Evolutionary conservation across 2,329 filamentous ascomycete species (phyloP).

Genomic region (Trichoderma breve): DNA sequence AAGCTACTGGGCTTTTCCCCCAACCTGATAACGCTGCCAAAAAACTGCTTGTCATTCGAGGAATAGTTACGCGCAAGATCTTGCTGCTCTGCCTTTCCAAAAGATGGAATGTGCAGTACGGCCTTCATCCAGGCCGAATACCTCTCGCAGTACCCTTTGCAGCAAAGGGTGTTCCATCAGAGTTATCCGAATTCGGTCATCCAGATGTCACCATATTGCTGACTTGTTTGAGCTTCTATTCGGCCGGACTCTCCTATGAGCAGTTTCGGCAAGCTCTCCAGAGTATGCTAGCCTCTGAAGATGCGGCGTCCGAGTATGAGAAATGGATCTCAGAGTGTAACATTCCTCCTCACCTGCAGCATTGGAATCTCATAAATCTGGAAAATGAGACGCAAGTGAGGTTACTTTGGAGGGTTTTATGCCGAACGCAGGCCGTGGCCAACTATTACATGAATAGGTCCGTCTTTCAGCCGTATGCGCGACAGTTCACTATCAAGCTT

Average conservation of each 20-base stretch:
- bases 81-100: conserved; percentile 60
- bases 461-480: conserved; percentile 64
- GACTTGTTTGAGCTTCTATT: conserved; percentile 67
- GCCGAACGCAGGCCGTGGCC: conserved; percentile 49
- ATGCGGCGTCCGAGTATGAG: conserved; percentile 57
- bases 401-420: conserved; percentile 50
- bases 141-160: conserved; percentile 56
- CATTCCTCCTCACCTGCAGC: conserved; percentile 46
- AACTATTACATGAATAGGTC: conserved; percentile 63
- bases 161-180: conserved; percentile 52
- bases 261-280: conserved; percentile 52
- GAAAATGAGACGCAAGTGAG: conserved; percentile 53
- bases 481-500: conserved; percentile 62
- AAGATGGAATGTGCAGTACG: conserved; percentile 66
- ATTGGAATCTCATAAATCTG: conserved; percentile 58
- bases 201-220: conserved; percentile 64
- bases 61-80: conserved; percentile 36
- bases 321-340: conserved; percentile 43
- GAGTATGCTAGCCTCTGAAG: conserved; percentile 50
- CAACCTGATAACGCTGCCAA: background rate
- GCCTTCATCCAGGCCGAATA: conserved; percentile 51
- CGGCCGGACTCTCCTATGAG: conserved; percentile 49
- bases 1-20: background rate
- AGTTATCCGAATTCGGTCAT: conserved; percentile 65
- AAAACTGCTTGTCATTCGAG: conserved; percentile 4